These are phyloP conservation scores for Scorias spongiosa DNA, from an alignment of 2,329 filamentous ascomycete genomes.

Conservation along the genomic window DNA sequence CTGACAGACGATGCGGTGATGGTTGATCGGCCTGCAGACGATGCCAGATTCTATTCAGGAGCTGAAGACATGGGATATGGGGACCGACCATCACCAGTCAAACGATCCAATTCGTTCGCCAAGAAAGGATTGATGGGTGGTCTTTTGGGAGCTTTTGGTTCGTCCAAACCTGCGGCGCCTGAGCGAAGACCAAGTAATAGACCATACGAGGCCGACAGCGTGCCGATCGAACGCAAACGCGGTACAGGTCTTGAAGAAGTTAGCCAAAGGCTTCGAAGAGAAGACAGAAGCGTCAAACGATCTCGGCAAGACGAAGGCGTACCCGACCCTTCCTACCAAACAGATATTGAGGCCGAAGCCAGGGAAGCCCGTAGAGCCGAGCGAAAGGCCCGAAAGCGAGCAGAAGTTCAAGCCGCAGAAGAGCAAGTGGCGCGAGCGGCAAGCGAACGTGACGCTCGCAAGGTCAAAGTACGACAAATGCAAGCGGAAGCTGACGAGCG, in stretches of 20 bases:
- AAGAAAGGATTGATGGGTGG: slow-evolving; percentile 45
- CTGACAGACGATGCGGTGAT: slow-evolving; percentile 28
- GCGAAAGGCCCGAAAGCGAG: slow-evolving; percentile 17
- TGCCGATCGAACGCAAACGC: slow-evolving; percentile 16
- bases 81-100: slow-evolving; percentile 36
- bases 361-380: slow-evolving; percentile 21
- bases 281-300: slow-evolving; percentile 20
- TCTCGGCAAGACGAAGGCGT: slow-evolving; percentile 13
- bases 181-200: slow-evolving; percentile 14
- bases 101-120: slow-evolving; percentile 46
- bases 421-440: slow-evolving; percentile 14
- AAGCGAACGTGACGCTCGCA: slow-evolving; percentile 8
- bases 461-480: slow-evolving; percentile 14
- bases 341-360: slow-evolving; percentile 15
- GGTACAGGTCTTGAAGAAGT: slow-evolving; percentile 17
- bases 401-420: slow-evolving; percentile 22
- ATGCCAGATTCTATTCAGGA: slow-evolving; percentile 28
- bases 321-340: slow-evolving; percentile 12
- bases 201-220: slow-evolving; percentile 21
- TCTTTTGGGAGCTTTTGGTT: slow-evolving; percentile 28
- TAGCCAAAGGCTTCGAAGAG: slow-evolving; percentile 21
- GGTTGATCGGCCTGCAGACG: slow-evolving; percentile 23
- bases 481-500: slow-evolving; percentile 18
- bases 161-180: slow-evolving; percentile 12
- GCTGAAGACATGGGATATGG: slow-evolving; percentile 38